Evolutionary conservation across 768 basidiomycete genomes (phyloP).

Genomic region (Coprinellus aureogranulatus): DNA sequence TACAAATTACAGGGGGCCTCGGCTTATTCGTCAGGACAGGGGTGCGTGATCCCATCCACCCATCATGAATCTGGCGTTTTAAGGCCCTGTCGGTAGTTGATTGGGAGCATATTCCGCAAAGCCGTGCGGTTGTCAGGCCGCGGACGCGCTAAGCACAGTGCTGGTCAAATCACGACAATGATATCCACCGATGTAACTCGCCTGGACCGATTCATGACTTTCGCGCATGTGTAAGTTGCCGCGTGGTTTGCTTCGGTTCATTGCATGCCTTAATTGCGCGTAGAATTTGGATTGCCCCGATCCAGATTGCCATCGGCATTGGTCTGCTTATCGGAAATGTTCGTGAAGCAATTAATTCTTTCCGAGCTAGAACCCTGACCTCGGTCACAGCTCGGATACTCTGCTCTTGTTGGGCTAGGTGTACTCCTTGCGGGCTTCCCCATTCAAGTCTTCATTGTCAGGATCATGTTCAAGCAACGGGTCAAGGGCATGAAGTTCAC

Average conservation of each 20-base stretch:
- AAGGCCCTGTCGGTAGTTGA: no score
- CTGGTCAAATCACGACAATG: conserved; percentile 69
- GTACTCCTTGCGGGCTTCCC: conserved; percentile 59
- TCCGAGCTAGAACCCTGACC: no score
- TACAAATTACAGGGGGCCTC: conserved; percentile 41
- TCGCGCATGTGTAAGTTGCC: conserved; percentile 37
- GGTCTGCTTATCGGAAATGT: conserved; percentile 62
- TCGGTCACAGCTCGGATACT: conserved; percentile 55
- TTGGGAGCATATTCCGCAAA: conserved; percentile 59
- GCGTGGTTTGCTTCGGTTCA: neutral
- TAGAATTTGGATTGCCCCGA: conserved; percentile 60
- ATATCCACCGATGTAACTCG: conserved; percentile 63
- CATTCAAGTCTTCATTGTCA: conserved; percentile 51
- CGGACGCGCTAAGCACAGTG: conserved; percentile 54
- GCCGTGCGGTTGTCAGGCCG: conserved; percentile 64
- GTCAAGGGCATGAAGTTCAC: conserved; percentile 61
- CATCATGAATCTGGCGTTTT: no score
- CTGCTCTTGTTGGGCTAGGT: conserved; percentile 64
- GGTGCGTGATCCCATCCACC: no score
- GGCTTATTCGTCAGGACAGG: conserved; percentile 49
- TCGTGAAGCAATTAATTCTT: no score
- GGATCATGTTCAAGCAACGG: conserved; percentile 51
- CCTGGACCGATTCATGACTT: conserved; percentile 50
- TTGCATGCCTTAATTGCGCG: neutral
- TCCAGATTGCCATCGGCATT: conserved; percentile 60